Evolutionary conservation across 2,329 filamentous ascomycete species (phyloP), one percentile per base, ranked within the genome.

Genomic region (Colletotrichum liaoningense): DNA sequence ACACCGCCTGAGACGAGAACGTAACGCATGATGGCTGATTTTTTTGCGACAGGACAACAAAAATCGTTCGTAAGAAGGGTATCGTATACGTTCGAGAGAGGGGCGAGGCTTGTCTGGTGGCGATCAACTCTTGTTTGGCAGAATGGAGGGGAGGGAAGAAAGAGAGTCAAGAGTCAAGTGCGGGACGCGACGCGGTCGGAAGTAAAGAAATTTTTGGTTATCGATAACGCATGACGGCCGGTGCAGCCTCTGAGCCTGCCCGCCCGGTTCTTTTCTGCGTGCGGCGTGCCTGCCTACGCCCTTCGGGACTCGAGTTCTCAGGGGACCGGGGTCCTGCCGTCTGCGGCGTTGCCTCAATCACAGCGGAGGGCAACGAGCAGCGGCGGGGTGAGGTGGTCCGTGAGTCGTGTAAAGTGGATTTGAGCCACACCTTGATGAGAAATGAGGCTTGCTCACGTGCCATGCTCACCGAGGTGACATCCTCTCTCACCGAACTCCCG

Each of bases 1-100:
- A 89, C 87, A 81, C 87, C 86, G 76, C 78, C 77, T 73, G 75
- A 77, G 52, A 79, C 78, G 28, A 80, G 76, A 76, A 79, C 79
- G 35, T 77, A 75, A 75, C 78, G 78, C 79, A 80, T 79, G 67
- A 65, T 73, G 71, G 35, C 59, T 69, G 49, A 24, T 56, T 57
- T 26, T 30, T 19, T n/a, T 16, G 16, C 38, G 28, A 69, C 28
- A 65, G 42, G 42, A 70, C n/a, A 60, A 52, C 30, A 33, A 56
- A 59, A 19, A n/a, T 57, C 38, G 28, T 49, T 7, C 28, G 38
- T 38, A 33, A 11, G 4, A 35, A 35, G 42, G 22, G 24, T 11
- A 35, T 55, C 30, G 58, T 56, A 60, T 73, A 68, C 66, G 70
- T 69, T 69, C 52, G 46, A 46, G 22, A 19, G 28, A n/a, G 33